Evolutionary conservation across 768 basidiomycete species (phyloP), one percentile per base, ranked within the genome.

Genomic region (Lactarius akahatsu): DNA sequence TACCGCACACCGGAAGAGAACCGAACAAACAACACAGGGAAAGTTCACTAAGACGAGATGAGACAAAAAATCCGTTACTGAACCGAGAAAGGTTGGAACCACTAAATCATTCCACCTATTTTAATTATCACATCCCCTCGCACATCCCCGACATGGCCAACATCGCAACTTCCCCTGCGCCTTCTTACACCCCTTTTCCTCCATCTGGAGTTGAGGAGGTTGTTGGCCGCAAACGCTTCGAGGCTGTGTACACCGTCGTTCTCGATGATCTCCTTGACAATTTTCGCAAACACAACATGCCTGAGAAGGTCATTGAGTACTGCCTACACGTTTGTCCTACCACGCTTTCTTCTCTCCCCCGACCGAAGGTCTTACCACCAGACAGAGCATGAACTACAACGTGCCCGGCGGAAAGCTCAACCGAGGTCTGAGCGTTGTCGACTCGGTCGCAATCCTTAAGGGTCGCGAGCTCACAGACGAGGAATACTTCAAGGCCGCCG

Each of bases 391-490:
- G 63, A 85, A 95, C 70, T 91, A 94, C 81, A 98, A 98, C 77
- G 90, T 92, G 20, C 95, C 95, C 0, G 92, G 94, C 50, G 95
- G 94, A 4, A 98, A 98, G 78, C 88, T 98, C 62, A 98, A 97
- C 78, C 87, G 96, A 43, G 95, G 96, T 20, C 82, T 98, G 79
- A 94, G 94, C 16, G 95, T 97, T 72, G 90, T 95, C 57, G 96
- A 98, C 77, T 92, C 93, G 4, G 91, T 89, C 61, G 89, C 93
- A 78, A 94, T 98, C 75, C 78, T 98, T 66, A 86, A 89, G 66
- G 92, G 90, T 1, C 79, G 85, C 2, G 56, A 78, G 18, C 77
- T 96, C 68, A 81, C 81, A 0, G 92, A 94, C 0, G 87, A 91
- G 5, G 95, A 98, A 78, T 98, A 96, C 79, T 81, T 89, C 78